phyloP scores from a whole-genome alignment of 371 early-diverging fungal genomes.

The Chytridiales sp. region DNA sequence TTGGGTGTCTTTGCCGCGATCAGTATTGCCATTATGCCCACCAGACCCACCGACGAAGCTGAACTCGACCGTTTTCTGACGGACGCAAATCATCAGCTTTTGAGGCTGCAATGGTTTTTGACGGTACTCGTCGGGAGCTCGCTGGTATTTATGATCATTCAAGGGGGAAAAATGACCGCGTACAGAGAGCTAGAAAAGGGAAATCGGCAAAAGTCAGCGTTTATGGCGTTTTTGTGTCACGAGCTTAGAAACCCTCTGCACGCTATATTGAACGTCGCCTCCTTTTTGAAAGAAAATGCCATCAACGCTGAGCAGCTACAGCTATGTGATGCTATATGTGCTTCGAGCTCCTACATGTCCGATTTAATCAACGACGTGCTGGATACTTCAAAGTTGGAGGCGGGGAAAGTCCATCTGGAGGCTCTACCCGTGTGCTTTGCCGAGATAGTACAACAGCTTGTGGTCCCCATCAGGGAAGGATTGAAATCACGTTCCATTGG shows the following conservation, averaged over 20 bases:
- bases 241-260: conserved; percentile 5
- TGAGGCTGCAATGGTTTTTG: too few species aligned
- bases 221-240: conserved; percentile 1
- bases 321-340: conserved; percentile 4
- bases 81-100: too few species aligned
- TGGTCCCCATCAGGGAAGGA: neutral
- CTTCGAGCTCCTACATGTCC: conserved; percentile 9
- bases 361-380: conserved; percentile 20
- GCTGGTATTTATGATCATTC: too few species aligned
- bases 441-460: neutral
- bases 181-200: too few species aligned
- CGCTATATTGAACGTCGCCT: conserved; percentile 4
- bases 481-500: neutral
- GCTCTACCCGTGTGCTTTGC: conserved; percentile 9
- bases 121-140: too few species aligned
- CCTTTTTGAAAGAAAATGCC: neutral
- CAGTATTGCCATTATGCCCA: too few species aligned
- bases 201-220: too few species aligned
- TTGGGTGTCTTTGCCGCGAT: too few species aligned
- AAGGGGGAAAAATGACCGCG: too few species aligned
- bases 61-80: too few species aligned
- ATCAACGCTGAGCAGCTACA: neutral
- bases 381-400: conserved; percentile 19
- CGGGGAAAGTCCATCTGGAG: conserved; percentile 25
- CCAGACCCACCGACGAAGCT: too few species aligned